These are phyloP conservation scores for Starmerella floricola DNA, from an alignment of 805 yeast genomes.

Conservation along the genomic window DNA sequence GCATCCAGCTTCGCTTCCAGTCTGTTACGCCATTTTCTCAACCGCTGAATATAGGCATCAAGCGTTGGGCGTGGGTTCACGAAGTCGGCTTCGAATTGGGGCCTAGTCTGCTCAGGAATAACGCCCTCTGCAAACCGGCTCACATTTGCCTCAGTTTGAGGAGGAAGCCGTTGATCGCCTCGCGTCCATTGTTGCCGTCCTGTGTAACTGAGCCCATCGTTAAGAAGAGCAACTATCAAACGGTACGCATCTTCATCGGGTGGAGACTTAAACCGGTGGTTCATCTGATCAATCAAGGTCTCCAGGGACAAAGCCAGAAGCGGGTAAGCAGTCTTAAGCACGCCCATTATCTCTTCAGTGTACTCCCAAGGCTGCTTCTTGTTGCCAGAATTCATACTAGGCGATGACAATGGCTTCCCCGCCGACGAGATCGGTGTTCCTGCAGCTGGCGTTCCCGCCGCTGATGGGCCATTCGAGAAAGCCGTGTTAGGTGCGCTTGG, in stretches of 20 bases:
- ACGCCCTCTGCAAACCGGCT: conserved; percentile 86
- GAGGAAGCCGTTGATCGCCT: conserved; percentile 78
- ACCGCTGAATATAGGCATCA: conserved; percentile 69
- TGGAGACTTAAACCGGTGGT: conserved; percentile 81
- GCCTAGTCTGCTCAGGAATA: conserved; percentile 73
- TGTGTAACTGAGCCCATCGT: conserved; percentile 85
- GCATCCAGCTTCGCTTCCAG: conserved; percentile 85
- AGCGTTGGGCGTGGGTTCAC: conserved; percentile 76
- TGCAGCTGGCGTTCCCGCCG: conserved; percentile 5
- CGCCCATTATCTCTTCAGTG: conserved; percentile 85
- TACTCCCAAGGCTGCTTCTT: conserved; percentile 83
- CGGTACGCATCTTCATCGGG: conserved; percentile 96
- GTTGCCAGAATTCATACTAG: no score
- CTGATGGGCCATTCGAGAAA: background rate
- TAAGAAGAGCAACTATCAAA: conserved; percentile 77
- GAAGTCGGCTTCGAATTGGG: conserved; percentile 85
- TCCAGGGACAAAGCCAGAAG: conserved; percentile 82
- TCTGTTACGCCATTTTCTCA: conserved; percentile 86
- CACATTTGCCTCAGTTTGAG: conserved; percentile 80
- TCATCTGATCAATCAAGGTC: conserved; percentile 88
- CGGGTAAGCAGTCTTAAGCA: conserved; percentile 93
- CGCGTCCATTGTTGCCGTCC: conserved; percentile 78
- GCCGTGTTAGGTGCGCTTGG: background rate
- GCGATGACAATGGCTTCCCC: no score
- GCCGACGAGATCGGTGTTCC: conserved; percentile 1